Evolutionary conservation across 129 eudicot species (phyloP).

Genomic region (Lonicera japonica): DNA sequence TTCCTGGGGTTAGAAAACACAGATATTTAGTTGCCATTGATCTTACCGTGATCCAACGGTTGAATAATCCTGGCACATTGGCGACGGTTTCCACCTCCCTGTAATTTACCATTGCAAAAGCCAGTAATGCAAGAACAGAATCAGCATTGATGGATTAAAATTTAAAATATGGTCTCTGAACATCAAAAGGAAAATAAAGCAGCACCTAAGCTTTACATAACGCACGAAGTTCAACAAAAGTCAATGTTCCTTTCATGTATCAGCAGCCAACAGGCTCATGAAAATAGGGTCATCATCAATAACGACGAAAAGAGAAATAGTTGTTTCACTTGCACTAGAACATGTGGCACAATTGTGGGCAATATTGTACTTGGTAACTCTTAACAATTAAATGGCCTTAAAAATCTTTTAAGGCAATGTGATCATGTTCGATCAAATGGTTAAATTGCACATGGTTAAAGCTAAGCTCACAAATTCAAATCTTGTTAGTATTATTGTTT

Average conservation of each 20-base stretch:
- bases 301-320: no score
- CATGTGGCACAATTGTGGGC: no score
- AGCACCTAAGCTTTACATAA: not conserved
- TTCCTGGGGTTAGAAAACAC: not conserved
- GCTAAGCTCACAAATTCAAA: no score
- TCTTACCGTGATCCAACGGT: conserved; percentile 37
- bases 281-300: not conserved
- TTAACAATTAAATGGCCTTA: no score
- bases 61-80: conserved; percentile 29
- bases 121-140: not conserved
- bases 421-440: no score
- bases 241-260: no score
- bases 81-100: conserved; percentile 30
- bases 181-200: not conserved
- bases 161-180: not conserved
- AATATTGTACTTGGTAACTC: no score
- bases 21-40: conserved; percentile 3
- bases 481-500: no score
- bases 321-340: no score
- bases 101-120: conserved; percentile 1
- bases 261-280: not conserved
- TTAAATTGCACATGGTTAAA: no score
- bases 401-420: no score
- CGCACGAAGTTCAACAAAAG: not conserved
- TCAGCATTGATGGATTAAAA: not conserved